Evolutionary conservation across 176 grass and related monocot species (phyloP), one percentile per base, ranked within the genome.

Genomic region (Aechmea fasciata): DNA sequence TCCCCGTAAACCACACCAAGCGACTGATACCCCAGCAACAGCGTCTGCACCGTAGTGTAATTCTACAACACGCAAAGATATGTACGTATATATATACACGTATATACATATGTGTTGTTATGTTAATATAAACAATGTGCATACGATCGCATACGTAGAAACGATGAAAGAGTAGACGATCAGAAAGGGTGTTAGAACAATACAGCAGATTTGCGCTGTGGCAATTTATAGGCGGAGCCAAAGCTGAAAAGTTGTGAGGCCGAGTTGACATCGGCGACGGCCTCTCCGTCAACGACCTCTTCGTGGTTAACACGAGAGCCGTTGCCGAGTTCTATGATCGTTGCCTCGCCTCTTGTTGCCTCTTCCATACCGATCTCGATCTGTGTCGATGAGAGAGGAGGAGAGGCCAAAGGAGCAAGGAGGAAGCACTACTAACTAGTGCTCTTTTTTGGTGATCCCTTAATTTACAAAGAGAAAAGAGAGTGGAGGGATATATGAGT

Each of bases 1-100:
- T 93, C 90, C 3, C 86, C 90, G 70, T 83, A 93, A 50, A 93
- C 86, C 41, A 93, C 81, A 17, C 86, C 90, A 20, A 93, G 86
- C 23, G 90, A 86, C 72, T 93, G 90, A 79, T 79, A 93, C 12
- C 57, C 73, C 68, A 93, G 77, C 77, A 86, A 10, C 20, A 69
- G 49, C 18, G 82, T 13, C 77, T 94, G 79, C 71, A 57, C 14
- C 61, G 11, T 70, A 3, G 78, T 86, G 69, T 86, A 84, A 50
- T 71, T 82, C 90, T 92, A 79, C 49, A 33, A 67, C 15, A 12
- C 7, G n/a, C 15, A n/a, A 5, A 23, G 0, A 23, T 23, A 23
- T 8, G 18, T 26, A 26, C 2, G 25, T 4, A 48, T 9, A 0
- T 3, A 66, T 9, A 14, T 10, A 18, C 1, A 11, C 10, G 52